phyloP scores from a whole-genome alignment of 805 yeast species.

The Yueomyces sp. region DNA sequence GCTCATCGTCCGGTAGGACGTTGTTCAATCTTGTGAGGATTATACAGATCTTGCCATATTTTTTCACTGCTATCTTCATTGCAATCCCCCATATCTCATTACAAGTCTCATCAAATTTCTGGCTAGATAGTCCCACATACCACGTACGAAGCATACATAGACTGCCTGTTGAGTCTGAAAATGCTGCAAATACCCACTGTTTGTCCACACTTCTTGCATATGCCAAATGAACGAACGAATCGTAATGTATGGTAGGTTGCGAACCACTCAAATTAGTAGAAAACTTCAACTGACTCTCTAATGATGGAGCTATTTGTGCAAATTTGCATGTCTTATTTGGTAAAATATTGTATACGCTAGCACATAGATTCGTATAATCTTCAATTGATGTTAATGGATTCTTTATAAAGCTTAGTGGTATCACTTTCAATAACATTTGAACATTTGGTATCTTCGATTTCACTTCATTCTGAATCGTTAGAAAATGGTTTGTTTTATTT shows the following conservation, averaged over 20 bases:
- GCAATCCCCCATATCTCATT: slow-evolving; percentile 58
- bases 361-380: slow-evolving; percentile 29
- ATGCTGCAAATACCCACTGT: slow-evolving; percentile 75
- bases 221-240: slow-evolving; percentile 70
- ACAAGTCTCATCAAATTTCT: slow-evolving; percentile 41
- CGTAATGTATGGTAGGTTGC: slow-evolving; percentile 27
- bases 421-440: slow-evolving; percentile 23
- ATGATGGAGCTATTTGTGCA: slow-evolving; percentile 28
- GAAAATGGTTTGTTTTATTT: slow-evolving; percentile 33
- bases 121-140: slow-evolving; percentile 30
- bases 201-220: slow-evolving; percentile 72
- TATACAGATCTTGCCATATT: slow-evolving; percentile 41
- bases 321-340: slow-evolving; percentile 20
- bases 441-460: slow-evolving; percentile 19
- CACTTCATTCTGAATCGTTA: slow-evolving; percentile 31
- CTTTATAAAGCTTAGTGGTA: slow-evolving; percentile 30
- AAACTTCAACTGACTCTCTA: slow-evolving; percentile 32
- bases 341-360: slow-evolving; percentile 46
- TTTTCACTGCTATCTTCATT: slow-evolving; percentile 27
- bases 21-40: slow-evolving; percentile 60
- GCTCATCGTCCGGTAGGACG: slow-evolving; percentile 69
- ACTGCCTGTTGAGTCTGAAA: slow-evolving; percentile 77
- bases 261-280: slow-evolving; percentile 25
- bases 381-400: slow-evolving; percentile 21
- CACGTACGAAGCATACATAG: slow-evolving; percentile 52